phyloP scores from a whole-genome alignment of 106 monocot species.

The Dendrobium catenatum region DNA sequence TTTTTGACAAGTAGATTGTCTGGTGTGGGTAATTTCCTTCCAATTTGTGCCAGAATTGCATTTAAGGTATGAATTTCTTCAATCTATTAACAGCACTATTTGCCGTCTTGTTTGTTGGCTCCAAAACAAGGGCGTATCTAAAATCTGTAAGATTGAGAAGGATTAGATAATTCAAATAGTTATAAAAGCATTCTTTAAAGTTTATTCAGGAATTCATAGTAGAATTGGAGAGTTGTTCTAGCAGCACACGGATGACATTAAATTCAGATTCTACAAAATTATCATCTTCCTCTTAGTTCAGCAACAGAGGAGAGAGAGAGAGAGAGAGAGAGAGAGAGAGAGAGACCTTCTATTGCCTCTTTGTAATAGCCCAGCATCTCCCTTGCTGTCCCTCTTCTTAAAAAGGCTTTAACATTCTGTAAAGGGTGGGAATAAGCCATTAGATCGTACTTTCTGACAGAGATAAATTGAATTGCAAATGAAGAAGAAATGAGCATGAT shows the following conservation, averaged over 20 bases:
- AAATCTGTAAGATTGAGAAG: conserved; percentile 51
- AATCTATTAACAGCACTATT: conserved; percentile 59
- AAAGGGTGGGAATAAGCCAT: background rate
- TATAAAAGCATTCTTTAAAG: background rate
- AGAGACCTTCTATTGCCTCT: conserved; percentile 83
- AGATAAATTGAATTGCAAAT: no score
- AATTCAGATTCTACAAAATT: background rate
- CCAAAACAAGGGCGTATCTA: conserved; percentile 81
- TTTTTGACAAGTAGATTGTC: background rate
- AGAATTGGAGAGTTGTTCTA: background rate
- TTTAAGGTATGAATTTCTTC: conserved; percentile 62
- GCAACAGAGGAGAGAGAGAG: background rate
- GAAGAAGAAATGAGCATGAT: no score
- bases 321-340: conserved; percentile 29
- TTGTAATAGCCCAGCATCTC: conserved; percentile 89
- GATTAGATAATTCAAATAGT: background rate
- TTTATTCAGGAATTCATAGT: background rate
- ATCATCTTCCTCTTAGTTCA: no score
- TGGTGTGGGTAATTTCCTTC: background rate
- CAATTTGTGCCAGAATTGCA: background rate
- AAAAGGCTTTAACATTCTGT: conserved; percentile 92
- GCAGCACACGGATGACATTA: background rate
- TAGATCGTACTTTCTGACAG: background rate
- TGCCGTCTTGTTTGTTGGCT: conserved; percentile 93
- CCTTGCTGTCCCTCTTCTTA: conserved; percentile 88